Evolutionary conservation across 148 eudicot genomes (phyloP), one percentile per base, ranked within the genome.

Genomic region (Beta vulgaris): DNA sequence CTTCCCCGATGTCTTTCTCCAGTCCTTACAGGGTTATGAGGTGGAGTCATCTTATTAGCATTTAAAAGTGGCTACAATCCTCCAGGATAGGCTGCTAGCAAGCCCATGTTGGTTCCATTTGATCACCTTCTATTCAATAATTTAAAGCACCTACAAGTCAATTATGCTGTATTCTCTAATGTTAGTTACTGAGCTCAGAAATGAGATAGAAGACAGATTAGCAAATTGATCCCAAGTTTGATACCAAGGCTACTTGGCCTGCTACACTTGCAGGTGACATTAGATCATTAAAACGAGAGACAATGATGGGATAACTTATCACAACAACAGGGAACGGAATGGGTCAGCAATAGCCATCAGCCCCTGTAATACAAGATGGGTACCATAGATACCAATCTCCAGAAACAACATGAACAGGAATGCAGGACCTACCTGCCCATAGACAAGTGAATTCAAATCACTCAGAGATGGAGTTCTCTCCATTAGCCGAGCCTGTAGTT

Each of bases 401-500:
- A 40, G 29, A 7, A 58, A 62, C 28, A 15, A 46, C 1, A 69
- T 32, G 35, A 53, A 53, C n/a, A 46, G 8, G 21, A 77, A 75
- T 42, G 26, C 65, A 26, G 32, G 61, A 53, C 78, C 66, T 74
- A 88, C 98, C 91, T 94, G 97, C 73, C 97, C 97, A 86, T 92
- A 92, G 36, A 95, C 88, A 80, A 95, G 90, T 74, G 91, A 91
- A 80, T 91, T 90, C 61, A 95, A 79, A 77, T 89, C 99, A 80
- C 97, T 95, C 21, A 95, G 78, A 6, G 99, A 95, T 29, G 99
- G 99, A 32, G 90, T 85, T 88, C 91, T 95, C 85, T 92, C 91
- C 84, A 92, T 69, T 62, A 95, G 61, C 46, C 88, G 82, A 72
- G 97, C 97, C 98, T 94, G 88, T 76, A 78, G 73, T 39, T 77